Evolutionary conservation across 768 basidiomycete species (phyloP).

Genomic region (Chlorophyllum brunneum): DNA sequence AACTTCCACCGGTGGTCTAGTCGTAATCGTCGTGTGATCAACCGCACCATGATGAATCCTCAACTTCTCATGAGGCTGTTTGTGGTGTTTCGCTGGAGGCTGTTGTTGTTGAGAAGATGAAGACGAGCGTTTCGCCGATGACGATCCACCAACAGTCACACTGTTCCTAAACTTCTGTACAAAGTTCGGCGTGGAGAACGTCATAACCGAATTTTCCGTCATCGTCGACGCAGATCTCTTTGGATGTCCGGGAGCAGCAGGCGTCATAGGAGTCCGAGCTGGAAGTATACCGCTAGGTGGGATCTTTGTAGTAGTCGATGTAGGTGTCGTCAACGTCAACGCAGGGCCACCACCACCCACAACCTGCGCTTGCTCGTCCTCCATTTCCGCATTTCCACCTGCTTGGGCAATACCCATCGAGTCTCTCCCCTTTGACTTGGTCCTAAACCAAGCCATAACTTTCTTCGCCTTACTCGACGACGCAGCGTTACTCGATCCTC

Average conservation of each 20-base stretch:
- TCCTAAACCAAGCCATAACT: conserved; percentile 99
- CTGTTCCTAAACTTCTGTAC: conserved; percentile 48
- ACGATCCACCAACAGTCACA: conserved; percentile 36
- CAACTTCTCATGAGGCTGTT: conserved; percentile 42
- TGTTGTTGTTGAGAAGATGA: conserved; percentile 12
- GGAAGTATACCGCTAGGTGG: background rate
- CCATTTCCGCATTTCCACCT: background rate
- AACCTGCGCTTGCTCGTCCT: conserved; percentile 13
- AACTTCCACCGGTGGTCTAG: conserved; percentile 78
- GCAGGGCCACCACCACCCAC: conserved; percentile 9
- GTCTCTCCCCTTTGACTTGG: conserved; percentile 53
- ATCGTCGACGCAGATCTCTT: conserved; percentile 42
- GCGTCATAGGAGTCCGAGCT: conserved; percentile 11
- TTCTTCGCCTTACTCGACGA: conserved; percentile 87
- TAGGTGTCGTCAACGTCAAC: conserved; percentile 28
- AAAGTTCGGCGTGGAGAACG: conserved; percentile 38
- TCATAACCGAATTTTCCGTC: conserved; percentile 33
- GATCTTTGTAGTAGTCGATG: conserved; percentile 16
- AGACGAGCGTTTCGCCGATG: background rate
- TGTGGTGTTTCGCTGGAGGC: conserved; percentile 20
- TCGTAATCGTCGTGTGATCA: conserved; percentile 87
- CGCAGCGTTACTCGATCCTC: conserved; percentile 46
- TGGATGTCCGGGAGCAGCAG: conserved; percentile 28
- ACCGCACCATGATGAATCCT: conserved; percentile 91
- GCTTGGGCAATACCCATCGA: conserved; percentile 22